Percentiles rank a stretch among this genome's conserved stretches.
phyloP scores from a whole-genome alignment of 1,284 basidiomycete species.

The Apiotrichum montevideense region DNA sequence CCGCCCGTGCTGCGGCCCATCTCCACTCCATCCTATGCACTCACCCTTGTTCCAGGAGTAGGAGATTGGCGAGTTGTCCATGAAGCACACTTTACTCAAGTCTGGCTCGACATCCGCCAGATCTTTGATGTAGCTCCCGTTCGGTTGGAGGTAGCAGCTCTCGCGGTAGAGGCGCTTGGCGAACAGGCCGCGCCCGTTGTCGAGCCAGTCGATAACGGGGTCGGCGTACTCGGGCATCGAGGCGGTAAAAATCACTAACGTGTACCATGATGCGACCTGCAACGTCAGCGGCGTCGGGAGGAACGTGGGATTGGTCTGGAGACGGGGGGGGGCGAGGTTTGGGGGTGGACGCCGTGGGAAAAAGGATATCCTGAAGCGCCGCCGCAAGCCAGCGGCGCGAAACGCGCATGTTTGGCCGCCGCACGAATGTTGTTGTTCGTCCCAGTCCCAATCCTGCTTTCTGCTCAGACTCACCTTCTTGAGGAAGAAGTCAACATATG shows the following conservation, averaged over 20 bases:
- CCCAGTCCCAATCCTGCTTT: too few relatives aligned
- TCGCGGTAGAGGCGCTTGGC: conserved; percentile 85
- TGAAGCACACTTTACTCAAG: conserved; percentile 80
- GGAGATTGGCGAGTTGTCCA: conserved; percentile 93
- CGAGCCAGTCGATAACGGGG: conserved; percentile 99
- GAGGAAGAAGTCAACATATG: conserved; percentile 92
- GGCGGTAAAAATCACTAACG: conserved; percentile 95
- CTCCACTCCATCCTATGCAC: conserved; percentile 28
- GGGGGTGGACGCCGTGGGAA: background rate
- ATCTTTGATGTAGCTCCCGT: conserved; percentile 94
- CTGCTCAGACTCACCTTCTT: conserved; percentile 62
- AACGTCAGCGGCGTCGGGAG: background rate
- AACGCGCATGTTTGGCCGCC: too few relatives aligned
- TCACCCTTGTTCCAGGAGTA: conserved; percentile 88
- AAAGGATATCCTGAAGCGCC: too few relatives aligned
- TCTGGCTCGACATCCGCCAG: conserved; percentile 80
- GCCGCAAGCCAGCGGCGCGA: too few relatives aligned
- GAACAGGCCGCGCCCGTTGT: conserved; percentile 86
- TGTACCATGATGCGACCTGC: conserved; percentile 97
- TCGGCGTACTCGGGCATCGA: conserved; percentile 99
- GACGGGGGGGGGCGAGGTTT: background rate
- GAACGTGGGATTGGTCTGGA: background rate
- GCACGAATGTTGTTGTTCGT: background rate
- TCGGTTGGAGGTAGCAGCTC: conserved; percentile 82
- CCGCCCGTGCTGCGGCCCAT: too few relatives aligned